These are phyloP conservation scores for Heterobasidion parviporum DNA, from an alignment of 1,284 basidiomycete species.

Conservation along the genomic window DNA sequence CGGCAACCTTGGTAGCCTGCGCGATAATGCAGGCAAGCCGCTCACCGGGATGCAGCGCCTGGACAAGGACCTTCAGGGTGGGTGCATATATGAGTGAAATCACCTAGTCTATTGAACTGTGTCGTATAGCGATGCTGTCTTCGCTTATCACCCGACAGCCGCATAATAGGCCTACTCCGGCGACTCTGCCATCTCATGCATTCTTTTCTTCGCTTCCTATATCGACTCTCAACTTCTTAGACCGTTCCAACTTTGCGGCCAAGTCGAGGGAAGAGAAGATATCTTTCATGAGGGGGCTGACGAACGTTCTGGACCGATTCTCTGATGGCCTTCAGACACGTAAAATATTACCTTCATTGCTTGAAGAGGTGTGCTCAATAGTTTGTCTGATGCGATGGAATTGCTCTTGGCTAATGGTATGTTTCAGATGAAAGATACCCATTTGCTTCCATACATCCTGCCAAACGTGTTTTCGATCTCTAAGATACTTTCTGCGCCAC, in stretches of 20 bases:
- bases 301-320: constrained; percentile 78
- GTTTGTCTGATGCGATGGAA: background rate
- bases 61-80: constrained; percentile 66
- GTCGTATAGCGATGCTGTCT: constrained; percentile 62
- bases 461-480: constrained; percentile 96
- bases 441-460: constrained; percentile 91
- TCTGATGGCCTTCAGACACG: constrained; percentile 81
- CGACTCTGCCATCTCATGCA: constrained; percentile 70
- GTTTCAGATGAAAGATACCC: constrained; percentile 83
- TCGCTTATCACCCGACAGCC: constrained; percentile 77
- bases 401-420: background rate
- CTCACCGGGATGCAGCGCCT: constrained; percentile 51
- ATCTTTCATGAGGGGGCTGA: constrained; percentile 89
- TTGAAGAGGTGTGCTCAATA: constrained; percentile 69
- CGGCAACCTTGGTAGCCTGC: constrained; percentile 71
- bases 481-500: constrained; percentile 64
- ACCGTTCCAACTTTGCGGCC: constrained; percentile 90
- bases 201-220: constrained; percentile 98
- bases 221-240: constrained; percentile 93
- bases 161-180: constrained; percentile 65
- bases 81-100: background rate
- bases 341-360: constrained; percentile 90
- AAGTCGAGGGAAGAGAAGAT: constrained; percentile 95
- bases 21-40: constrained; percentile 71
- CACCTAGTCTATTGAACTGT: background rate